Evolutionary conservation across 2,329 filamentous ascomycete species (phyloP), one percentile per base, ranked within the genome.

Genomic region (Thelonectria olida): DNA sequence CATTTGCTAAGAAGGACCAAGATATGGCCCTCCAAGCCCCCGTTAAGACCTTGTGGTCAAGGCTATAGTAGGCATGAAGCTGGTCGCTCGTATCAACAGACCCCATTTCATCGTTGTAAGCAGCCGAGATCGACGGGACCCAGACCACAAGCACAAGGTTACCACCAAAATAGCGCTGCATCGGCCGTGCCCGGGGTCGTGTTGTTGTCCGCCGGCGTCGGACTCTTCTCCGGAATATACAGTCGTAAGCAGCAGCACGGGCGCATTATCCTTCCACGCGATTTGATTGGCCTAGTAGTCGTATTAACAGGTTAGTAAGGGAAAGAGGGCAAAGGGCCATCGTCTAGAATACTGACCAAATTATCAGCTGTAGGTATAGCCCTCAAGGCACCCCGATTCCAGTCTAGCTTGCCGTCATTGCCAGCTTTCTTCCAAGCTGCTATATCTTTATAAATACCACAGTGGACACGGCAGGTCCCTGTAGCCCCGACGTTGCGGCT

Each of bases 231-330:
- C 44, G 3, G n/a, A 55, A 10, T 25, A 56, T 8, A 53, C 25
- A 42, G 58, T 58, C 15, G 28, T 53, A 22, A 63, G 8, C 12
- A 67, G 54, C 25, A 67, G 36, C 13, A 67, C 49, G 15, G 64
- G 31, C 12, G 44, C n/a, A 34, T 58, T 67, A 65, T 67, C 63
- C n/a, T 67, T 64, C 61, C 47, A 67, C 12, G 45, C 48, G 34
- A 67, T 58, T 54, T 66, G 25, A 31, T 61, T 54, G 17, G 60
- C 56, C 61, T 63, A 13, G 52, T 12, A 7, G 12, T 7, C 7
- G 12, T 7, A 31, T 7, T 50, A 34, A 62, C 36, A 50, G 25
- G 20, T 62, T 62, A 58, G 19, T 58, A 59, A 55, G 47, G 17
- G 34, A 44, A 39, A 27, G n/a, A 28, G 23, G 56, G 9, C 39